Conservation (phyloP, 148 eudicot genomes). For the Vaccinium darrowii region DNA sequence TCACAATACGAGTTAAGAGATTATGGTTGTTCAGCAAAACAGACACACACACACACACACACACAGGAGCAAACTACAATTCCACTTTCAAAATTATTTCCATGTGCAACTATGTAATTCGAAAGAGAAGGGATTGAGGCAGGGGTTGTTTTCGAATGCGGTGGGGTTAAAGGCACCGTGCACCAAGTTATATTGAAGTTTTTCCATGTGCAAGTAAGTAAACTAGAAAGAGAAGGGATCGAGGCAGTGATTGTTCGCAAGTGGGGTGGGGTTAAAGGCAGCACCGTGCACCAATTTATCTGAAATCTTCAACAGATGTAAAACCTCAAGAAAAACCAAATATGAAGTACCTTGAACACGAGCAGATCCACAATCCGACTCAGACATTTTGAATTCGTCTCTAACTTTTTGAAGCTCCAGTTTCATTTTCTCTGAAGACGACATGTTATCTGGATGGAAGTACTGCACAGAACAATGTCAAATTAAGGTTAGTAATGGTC, state of each 20-base stretch:
- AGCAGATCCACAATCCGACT: slow-evolving; percentile 95
- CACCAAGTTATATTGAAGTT: not conserved
- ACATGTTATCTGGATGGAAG: slow-evolving; percentile 98
- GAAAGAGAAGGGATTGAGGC: not conserved
- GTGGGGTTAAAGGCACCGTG: not conserved
- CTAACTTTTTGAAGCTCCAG: slow-evolving; percentile 72
- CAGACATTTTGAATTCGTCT: slow-evolving; percentile 88
- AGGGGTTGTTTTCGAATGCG: not conserved
- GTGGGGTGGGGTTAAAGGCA: not conserved
- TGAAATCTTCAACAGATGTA: not conserved
- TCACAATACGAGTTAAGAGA: not conserved
- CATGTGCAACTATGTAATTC: not conserved
- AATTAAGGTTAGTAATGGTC: not conserved
- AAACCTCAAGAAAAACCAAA: not conserved
- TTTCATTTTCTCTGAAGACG: slow-evolving; percentile 87
- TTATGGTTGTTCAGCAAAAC: not conserved
- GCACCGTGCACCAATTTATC: not conserved
- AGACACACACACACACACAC: not conserved
- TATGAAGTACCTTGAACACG: slow-evolving; percentile 74
- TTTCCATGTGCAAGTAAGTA: not conserved
- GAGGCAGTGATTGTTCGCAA: not conserved
- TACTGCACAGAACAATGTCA: slow-evolving; percentile 51
- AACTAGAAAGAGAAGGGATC: not conserved
- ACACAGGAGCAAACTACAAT: not conserved
- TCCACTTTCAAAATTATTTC: not conserved